A percentile compares a stretch with the other conserved stretches of the same genome.
Evolutionary conservation across 1,284 basidiomycete species (phyloP).

Genomic region (Cutaneotrichosporon spelunceum): DNA sequence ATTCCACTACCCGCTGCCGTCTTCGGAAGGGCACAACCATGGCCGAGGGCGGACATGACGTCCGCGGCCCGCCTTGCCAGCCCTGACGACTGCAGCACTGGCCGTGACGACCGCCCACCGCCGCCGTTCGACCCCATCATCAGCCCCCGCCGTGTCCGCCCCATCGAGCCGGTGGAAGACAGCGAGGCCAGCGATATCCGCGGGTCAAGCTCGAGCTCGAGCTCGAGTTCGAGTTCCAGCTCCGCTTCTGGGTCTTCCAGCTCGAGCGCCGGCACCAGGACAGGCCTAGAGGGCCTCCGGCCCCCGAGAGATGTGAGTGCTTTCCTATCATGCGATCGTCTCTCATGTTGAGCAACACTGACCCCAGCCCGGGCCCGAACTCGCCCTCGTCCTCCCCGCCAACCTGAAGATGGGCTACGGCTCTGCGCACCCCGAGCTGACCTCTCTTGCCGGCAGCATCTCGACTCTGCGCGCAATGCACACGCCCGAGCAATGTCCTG

Average conservation of each 20-base stretch:
- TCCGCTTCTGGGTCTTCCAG: not conserved
- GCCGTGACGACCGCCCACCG: not conserved
- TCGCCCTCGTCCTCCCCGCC: not conserved
- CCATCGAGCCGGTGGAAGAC: not conserved
- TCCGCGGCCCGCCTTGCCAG: not conserved
- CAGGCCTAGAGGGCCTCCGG: not conserved
- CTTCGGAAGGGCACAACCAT: not conserved
- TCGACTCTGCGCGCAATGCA: not conserved
- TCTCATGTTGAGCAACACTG: not conserved
- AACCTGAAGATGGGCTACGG: slow-evolving; percentile 2
- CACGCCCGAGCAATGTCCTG: not conserved
- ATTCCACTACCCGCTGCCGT: not conserved
- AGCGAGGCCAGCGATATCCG: slow-evolving; percentile 5
- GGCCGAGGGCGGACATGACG: not conserved
- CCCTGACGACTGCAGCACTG: not conserved
- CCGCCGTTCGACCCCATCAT: not conserved
- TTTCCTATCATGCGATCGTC: not conserved
- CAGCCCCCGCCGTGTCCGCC: not conserved
- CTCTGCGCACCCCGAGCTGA: slow-evolving; percentile 4
- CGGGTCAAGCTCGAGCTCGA: slow-evolving; percentile 1
- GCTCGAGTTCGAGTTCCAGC: not conserved
- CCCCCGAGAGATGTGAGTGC: not conserved
- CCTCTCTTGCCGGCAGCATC: not conserved
- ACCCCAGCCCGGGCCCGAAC: not conserved
- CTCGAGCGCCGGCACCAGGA: not conserved